Percentiles rank a stretch among this genome's conserved stretches.
Evolutionary conservation across 2,329 filamentous ascomycete genomes (phyloP).

Genomic region (Sporothrix variecibatus): DNA sequence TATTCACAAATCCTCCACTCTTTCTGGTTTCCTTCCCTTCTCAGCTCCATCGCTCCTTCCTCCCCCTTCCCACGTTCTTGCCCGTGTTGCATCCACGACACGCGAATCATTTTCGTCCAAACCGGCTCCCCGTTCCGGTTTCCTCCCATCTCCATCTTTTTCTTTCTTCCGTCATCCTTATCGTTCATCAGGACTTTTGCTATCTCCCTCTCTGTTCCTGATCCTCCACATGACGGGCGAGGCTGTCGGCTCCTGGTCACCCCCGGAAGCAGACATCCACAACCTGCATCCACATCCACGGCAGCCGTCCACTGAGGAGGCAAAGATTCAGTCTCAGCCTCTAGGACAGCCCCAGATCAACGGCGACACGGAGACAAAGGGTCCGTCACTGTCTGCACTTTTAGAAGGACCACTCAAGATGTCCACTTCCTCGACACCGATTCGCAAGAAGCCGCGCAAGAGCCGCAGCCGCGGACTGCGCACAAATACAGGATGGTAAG

Average conservation of each 20-base stretch:
- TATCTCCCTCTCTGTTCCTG: neutral
- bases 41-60: neutral
- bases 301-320: neutral
- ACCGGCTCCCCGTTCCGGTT: neutral
- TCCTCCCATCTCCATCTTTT: neutral
- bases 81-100: neutral
- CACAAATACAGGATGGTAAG: constrained; percentile 15
- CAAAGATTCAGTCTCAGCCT: neutral
- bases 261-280: neutral
- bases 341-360: neutral
- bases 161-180: too few species aligned
- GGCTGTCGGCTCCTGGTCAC: constrained; percentile 2
- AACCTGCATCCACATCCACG: neutral
- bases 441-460: constrained; percentile 17
- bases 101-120: neutral
- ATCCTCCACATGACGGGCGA: neutral
- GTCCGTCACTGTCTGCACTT: too few species aligned
- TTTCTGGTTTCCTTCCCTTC: neutral
- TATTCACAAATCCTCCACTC: neutral
- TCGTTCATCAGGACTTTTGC: neutral
- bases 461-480: constrained; percentile 19
- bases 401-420: neutral
- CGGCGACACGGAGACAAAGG: neutral
- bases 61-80: neutral
- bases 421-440: neutral